These are phyloP conservation scores for Gremmenia infestans DNA, from an alignment of 2,329 filamentous ascomycete species.

Conservation along the genomic window DNA sequence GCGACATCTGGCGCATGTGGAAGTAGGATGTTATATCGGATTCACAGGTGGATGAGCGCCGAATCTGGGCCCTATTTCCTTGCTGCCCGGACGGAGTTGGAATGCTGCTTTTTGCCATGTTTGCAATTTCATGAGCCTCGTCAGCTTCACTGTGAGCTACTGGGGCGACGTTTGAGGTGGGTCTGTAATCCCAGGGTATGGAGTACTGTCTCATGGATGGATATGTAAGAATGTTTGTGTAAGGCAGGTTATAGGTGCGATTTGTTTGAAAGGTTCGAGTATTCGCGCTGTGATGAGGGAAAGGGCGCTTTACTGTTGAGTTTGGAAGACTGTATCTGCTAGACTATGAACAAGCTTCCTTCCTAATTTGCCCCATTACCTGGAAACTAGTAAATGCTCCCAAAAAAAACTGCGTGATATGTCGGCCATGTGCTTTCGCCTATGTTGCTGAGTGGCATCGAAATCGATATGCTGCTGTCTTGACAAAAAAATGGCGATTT, in stretches of 20 bases:
- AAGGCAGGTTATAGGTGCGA: neutral
- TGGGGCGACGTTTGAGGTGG: slow-evolving; percentile 10
- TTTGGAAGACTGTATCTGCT: neutral
- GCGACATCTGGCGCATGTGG: neutral
- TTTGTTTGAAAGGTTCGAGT: neutral
- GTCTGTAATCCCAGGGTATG: slow-evolving; percentile 11
- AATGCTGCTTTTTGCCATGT: slow-evolving; percentile 6
- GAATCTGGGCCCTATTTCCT: neutral
- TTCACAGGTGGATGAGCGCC: neutral
- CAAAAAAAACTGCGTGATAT: no score
- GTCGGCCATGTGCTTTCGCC: no score
- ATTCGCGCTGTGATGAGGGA: neutral
- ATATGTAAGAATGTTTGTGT: neutral
- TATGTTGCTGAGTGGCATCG: no score
- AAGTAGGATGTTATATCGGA: slow-evolving; percentile 1
- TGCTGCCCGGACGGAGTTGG: neutral
- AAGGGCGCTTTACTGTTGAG: neutral
- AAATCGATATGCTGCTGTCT: no score
- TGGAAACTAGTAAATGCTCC: no score
- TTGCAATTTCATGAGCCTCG: neutral
- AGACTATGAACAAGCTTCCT: neutral
- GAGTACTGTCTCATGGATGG: slow-evolving; percentile 13
- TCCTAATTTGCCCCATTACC: neutral
- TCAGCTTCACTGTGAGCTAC: slow-evolving; percentile 6
- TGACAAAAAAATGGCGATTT: no score